These are phyloP conservation scores for Neofusicoccum laricinum DNA, from an alignment of 2,329 filamentous ascomycete genomes.

Conservation along the genomic window DNA sequence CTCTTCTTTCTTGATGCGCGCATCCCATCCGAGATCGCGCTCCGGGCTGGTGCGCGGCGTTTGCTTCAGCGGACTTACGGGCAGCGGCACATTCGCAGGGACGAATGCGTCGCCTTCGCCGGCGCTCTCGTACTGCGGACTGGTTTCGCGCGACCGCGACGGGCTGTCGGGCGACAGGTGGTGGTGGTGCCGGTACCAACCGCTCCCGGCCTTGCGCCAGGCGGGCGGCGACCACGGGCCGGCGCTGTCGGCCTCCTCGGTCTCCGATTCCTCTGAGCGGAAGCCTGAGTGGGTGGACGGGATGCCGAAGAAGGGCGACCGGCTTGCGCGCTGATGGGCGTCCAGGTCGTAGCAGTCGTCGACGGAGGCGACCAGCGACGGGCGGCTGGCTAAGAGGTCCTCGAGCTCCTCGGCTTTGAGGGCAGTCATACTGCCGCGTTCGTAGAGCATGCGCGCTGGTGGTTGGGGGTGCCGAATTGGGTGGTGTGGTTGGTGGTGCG, in stretches of 20 bases:
- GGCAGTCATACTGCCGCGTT: conserved; percentile 15
- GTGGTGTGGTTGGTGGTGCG: neutral
- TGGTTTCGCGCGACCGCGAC: conserved; percentile 55
- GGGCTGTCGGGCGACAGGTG: conserved; percentile 39
- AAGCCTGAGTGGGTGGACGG: conserved; percentile 64
- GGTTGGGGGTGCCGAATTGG: neutral
- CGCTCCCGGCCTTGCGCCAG: conserved; percentile 59
- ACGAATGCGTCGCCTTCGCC: conserved; percentile 49
- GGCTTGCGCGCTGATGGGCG: conserved; percentile 30
- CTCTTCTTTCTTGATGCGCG: conserved; percentile 22
- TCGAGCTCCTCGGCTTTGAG: conserved; percentile 11
- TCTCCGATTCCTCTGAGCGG: conserved; percentile 51
- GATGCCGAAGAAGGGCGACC: conserved; percentile 52
- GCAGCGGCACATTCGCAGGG: conserved; percentile 59
- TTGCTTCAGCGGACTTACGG: conserved; percentile 56
- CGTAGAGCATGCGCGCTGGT: conserved; percentile 13
- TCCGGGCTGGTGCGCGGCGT: conserved; percentile 54
- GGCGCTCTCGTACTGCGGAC: conserved; percentile 60
- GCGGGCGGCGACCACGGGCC: conserved; percentile 66
- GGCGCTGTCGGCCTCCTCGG: conserved; percentile 43
- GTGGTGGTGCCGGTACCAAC: conserved; percentile 50
- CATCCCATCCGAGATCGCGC: conserved; percentile 33
- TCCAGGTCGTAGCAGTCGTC: conserved; percentile 38
- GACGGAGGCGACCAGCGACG: conserved; percentile 37
- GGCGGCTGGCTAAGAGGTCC: conserved; percentile 19